Conservation (phyloP, 306 rosid species). For the Amphicarpaea edgeworthii region DNA sequence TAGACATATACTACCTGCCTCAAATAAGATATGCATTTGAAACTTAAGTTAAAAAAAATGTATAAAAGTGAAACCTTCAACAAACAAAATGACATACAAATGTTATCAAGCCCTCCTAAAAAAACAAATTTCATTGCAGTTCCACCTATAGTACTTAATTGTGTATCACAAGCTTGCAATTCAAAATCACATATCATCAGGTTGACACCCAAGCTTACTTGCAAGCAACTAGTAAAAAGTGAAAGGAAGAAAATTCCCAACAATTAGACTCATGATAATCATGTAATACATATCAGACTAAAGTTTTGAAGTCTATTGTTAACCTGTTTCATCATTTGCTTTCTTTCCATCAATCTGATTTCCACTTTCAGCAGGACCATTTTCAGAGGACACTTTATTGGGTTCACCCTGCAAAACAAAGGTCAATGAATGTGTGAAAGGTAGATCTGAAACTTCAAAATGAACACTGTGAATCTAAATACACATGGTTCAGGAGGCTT, state of each 20-base stretch:
- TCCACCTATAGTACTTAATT: slow-evolving; percentile 78
- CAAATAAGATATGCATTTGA: too few species aligned
- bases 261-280: slow-evolving; percentile 22
- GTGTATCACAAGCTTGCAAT: slow-evolving; percentile 90
- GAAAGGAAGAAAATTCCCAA: slow-evolving; percentile 34
- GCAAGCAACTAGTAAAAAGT: slow-evolving; percentile 69
- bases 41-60: slow-evolving; percentile 31
- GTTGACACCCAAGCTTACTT: slow-evolving; percentile 67
- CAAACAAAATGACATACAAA: slow-evolving; percentile 87
- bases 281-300: slow-evolving; percentile 19
- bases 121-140: slow-evolving; percentile 74
- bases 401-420: slow-evolving; percentile 72
- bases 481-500: slow-evolving; percentile 7
- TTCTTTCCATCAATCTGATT: slow-evolving; percentile 53
- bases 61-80: slow-evolving; percentile 61
- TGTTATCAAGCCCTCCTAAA: slow-evolving; percentile 91
- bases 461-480: slow-evolving; percentile 1
- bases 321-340: slow-evolving; percentile 7
- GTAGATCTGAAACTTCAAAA: slow-evolving; percentile 26
- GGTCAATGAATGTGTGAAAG: slow-evolving; percentile 34
- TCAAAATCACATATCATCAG: slow-evolving; percentile 82
- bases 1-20: neutral
- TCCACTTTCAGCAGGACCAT: slow-evolving; percentile 52
- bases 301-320: slow-evolving; percentile 10
- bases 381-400: slow-evolving; percentile 66